A percentile compares a stretch with the other conserved stretches of the same genome.
Conservation (phyloP, 1,284 basidiomycete species). For the Cystobasidium sp. region DNA sequence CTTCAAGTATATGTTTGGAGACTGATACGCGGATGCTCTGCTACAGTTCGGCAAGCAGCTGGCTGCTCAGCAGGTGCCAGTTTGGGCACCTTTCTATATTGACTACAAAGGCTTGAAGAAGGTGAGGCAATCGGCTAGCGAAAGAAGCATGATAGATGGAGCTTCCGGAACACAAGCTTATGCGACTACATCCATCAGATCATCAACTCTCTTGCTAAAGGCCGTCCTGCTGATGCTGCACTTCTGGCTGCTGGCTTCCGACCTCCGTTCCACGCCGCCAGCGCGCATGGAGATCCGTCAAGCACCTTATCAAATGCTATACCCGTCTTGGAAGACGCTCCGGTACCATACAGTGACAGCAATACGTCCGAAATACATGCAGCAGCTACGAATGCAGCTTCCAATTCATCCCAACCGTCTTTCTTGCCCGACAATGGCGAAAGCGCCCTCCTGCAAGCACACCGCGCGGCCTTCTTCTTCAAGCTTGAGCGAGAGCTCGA, state of each 20-base stretch:
- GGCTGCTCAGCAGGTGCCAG: constrained; percentile 92
- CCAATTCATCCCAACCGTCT: constrained; percentile 44
- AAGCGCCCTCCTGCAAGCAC: constrained; percentile 73
- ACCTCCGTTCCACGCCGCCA: constrained; percentile 59
- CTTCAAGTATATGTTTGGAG: background rate
- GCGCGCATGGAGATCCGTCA: constrained; percentile 18
- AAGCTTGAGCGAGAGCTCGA: constrained; percentile 96
- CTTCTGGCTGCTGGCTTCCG: constrained; percentile 81
- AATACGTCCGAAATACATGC: constrained; percentile 27
- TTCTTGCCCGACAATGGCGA: constrained; percentile 53
- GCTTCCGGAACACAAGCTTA: background rate
- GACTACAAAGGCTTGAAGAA: constrained; percentile 99
- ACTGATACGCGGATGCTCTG: background rate
- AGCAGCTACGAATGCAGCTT: constrained; percentile 43
- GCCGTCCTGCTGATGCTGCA: constrained; percentile 85
- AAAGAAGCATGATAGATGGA: background rate
- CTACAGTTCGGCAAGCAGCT: constrained; percentile 98
- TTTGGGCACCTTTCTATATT: constrained; percentile 94
- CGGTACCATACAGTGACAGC: constrained; percentile 21
- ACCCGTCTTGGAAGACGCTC: constrained; percentile 30
- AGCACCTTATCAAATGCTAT: constrained; percentile 23
- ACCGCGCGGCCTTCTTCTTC: constrained; percentile 99
- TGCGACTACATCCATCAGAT: constrained; percentile 62
- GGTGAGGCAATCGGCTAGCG: constrained; percentile 49
- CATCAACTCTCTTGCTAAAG: constrained; percentile 94